Evolutionary conservation across 1,139 yeast species (phyloP).

Genomic region (Suhomyces guaymorum): DNA sequence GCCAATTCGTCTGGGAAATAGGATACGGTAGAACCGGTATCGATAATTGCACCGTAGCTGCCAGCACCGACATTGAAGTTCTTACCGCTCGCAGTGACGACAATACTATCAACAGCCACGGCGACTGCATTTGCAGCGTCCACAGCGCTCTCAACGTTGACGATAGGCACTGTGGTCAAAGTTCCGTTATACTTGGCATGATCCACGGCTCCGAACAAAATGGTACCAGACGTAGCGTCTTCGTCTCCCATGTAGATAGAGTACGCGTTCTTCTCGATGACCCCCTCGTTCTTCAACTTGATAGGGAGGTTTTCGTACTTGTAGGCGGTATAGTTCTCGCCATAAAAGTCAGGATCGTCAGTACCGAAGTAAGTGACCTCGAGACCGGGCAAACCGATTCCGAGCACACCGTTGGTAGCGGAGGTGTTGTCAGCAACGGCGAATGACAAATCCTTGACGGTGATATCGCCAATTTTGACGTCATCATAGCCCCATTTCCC

Average conservation of each 20-base stretch:
- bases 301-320: constrained; percentile 59
- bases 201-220: constrained; percentile 63
- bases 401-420: constrained; percentile 50
- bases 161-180: constrained; percentile 34
- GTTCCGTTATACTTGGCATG: constrained; percentile 50
- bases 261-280: constrained; percentile 49
- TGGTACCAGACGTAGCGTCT: constrained; percentile 33
- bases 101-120: constrained; percentile 25
- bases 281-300: constrained; percentile 51
- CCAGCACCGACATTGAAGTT: constrained; percentile 13
- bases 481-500: constrained; percentile 61
- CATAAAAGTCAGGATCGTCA: too few species aligned
- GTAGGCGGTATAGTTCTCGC: constrained; percentile 21
- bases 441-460: constrained; percentile 47
- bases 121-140: too few species aligned
- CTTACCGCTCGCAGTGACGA: constrained; percentile 9
- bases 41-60: constrained; percentile 19
- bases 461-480: constrained; percentile 39
- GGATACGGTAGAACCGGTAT: constrained; percentile 36
- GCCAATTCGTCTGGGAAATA: constrained; percentile 33
- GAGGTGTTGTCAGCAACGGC: constrained; percentile 51
- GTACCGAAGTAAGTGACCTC: constrained; percentile 35
- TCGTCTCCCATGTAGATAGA: constrained; percentile 39
- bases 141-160: constrained; percentile 20
- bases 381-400: constrained; percentile 55